Percentiles rank a stretch among this genome's conserved stretches.
Conservation (phyloP, 306 rosid genomes). For the Geum urbanum region DNA sequence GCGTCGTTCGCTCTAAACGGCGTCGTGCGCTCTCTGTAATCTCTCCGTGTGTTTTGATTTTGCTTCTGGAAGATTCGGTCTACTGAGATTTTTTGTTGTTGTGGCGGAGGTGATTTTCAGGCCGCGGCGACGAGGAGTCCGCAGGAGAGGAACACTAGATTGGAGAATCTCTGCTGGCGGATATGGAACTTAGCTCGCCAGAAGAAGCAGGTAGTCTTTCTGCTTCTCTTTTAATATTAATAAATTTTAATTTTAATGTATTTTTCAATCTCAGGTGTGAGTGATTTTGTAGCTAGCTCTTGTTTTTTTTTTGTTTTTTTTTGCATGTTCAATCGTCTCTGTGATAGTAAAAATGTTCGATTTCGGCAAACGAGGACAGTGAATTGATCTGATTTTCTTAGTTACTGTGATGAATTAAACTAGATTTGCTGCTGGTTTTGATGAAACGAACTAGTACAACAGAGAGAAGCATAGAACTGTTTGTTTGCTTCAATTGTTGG, state of each 20-base stretch:
- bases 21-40: not conserved
- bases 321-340: not conserved
- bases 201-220: constrained; percentile 71
- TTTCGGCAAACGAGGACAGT: not conserved
- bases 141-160: constrained; percentile 91
- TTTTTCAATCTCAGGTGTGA: not conserved
- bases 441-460: not conserved
- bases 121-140: constrained; percentile 97
- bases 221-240: not conserved
- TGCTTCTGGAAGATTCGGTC: not conserved
- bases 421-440: not conserved
- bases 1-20: too few relatives aligned
- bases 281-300: not conserved
- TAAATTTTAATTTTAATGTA: not conserved
- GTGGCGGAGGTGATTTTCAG: constrained; percentile 24
- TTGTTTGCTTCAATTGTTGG: not conserved
- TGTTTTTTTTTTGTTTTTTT: not conserved
- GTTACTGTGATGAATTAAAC: not conserved
- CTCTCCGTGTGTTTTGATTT: not conserved
- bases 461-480: not conserved
- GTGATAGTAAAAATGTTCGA: not conserved
- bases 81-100: not conserved
- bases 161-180: constrained; percentile 99
- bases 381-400: not conserved
- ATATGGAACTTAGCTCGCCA: constrained; percentile 99